Evolutionary conservation across 805 yeast genomes (phyloP), one percentile per base, ranked within the genome.

Genomic region (Tanozyma kutaoensis): DNA sequence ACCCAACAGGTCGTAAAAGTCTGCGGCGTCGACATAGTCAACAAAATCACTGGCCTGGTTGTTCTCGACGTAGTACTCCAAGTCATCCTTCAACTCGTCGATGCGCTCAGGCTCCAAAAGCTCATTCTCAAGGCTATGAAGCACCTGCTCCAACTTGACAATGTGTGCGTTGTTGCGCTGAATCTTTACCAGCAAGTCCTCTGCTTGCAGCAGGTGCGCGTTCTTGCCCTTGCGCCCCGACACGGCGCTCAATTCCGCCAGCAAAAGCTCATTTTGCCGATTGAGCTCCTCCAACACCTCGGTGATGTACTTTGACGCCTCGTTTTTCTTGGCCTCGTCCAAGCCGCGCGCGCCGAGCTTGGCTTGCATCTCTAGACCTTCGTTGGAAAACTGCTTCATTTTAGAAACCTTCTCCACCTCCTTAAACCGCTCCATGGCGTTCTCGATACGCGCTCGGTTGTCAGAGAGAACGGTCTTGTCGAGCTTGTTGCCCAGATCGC

Each of bases 361-460:
- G 8, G 93, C 91, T 34, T 76, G 72, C 46, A 72, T 71, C 27
- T 79, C 82, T 36, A 88, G 62, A 1, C 96, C 96, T 52, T 91
- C 97, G 45, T 82, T 84, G 18, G 91, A 75, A 48, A 81, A 88
- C 28, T 94, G 95, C 52, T 88, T 88, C 21, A 93, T 84, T 56
- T 88, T 88, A 70, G 82, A 77, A 36, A 77, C 72, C 55, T 85
- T 82, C 53, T 88, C 98, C 40, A 88, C 82, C 30, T 84, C 88
- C 50, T 91, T 91, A 57, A 88, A 91, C 42, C 85, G 70, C 52
- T 88, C 98, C 98, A 88, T 88, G 34, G 91, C 91, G 44, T 85
- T 79, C 42, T 88, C 96, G 31, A 76, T 62, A 36, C 82, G 58
- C 26, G 61, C 49, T 11, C 74, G 68, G 42, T 78, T 80, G 48